Percentiles rank a stretch among this genome's conserved stretches.
phyloP scores from a whole-genome alignment of 225 moss, liverwort and hornwort species.

The Pseudisothecium myosuroides region DNA sequence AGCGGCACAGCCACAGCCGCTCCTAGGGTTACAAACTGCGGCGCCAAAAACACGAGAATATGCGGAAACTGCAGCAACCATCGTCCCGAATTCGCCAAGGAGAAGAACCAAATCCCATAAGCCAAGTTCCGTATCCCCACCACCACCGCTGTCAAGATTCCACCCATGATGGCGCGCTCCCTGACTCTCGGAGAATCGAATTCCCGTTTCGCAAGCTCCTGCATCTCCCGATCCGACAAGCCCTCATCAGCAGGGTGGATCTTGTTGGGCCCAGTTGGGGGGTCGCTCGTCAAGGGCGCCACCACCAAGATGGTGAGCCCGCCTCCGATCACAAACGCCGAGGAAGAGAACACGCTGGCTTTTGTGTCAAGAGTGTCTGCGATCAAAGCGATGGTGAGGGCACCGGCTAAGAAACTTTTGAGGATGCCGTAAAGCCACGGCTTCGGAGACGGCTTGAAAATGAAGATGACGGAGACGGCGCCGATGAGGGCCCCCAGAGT shows the following conservation, averaged over 20 bases:
- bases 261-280: not conserved
- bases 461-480: not conserved
- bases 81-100: constrained; percentile 6
- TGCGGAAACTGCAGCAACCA: constrained; percentile 11
- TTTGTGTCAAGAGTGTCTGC: not conserved
- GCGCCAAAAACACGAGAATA: constrained; percentile 13
- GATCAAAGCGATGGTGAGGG: not conserved
- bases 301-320: not conserved
- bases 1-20: constrained; percentile 21
- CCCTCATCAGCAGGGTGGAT: not conserved
- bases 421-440: constrained; percentile 12
- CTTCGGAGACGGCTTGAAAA: not conserved
- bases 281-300: not conserved
- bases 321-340: not conserved
- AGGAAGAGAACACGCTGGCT: not conserved
- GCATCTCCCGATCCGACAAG: not conserved
- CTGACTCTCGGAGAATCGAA: constrained; percentile 6
- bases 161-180: constrained; percentile 14
- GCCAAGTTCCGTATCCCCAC: constrained; percentile 9
- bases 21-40: constrained; percentile 22
- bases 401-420: not conserved
- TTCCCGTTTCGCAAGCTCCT: not conserved
- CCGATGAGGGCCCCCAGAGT: not conserved
- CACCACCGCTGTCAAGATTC: not conserved
- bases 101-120: constrained; percentile 16